Base-by-base conservation (phyloP, 768 basidiomycete species). In the Psilocybe subaeruginosa region DNA sequence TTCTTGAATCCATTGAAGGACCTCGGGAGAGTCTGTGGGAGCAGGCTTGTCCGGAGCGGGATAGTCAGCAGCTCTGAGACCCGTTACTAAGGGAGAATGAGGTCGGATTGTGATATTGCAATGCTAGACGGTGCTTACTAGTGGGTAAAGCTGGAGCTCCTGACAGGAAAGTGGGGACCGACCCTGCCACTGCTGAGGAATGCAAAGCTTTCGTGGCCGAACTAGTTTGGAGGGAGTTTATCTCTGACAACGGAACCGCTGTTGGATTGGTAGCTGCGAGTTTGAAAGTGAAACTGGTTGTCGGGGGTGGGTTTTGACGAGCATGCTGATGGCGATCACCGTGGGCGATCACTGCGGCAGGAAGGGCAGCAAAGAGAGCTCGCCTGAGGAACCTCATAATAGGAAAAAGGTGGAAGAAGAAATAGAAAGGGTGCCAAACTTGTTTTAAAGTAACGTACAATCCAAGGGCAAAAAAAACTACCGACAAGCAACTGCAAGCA, bases 1-100 rank as follows among this genome's bases (percentile, higher is more conserved):
- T 12, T 89, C 84, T 58, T 79, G 56, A n/a, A 88, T 86, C 92
- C 92, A 93, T 67, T 85, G 80, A 64, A 83, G 76, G 8, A 93
- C 90, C 63, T 88, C 74, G 17, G 84, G 78, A 4, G 85, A 85
- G 73, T 89, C 83, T 3, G 76, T 80, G 6, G 86, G 81, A 31
- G 91, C 89, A 2, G 78, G 69, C 27, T 69, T 73, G 73, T 93
- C 92, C 16, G 91, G 75, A 0, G 82, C 35, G 2, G 92, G 92
- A 69, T 91, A 93, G 62, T 83, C 81, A 11, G 84, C 64, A 1
- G 86, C 82, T 29, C 68, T 66, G 11, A 70, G 68, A 8, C 73
- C 72, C 57, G 77, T 85, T 86, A 31, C n/a, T 57, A n/a, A 43
- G 48, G 30, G 54, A 47, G 47, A 17, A 16, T 33, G 37, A 14